Evolutionary conservation across 2,329 filamentous ascomycete species (phyloP).

Genomic region (Raffaelea albimanens): DNA sequence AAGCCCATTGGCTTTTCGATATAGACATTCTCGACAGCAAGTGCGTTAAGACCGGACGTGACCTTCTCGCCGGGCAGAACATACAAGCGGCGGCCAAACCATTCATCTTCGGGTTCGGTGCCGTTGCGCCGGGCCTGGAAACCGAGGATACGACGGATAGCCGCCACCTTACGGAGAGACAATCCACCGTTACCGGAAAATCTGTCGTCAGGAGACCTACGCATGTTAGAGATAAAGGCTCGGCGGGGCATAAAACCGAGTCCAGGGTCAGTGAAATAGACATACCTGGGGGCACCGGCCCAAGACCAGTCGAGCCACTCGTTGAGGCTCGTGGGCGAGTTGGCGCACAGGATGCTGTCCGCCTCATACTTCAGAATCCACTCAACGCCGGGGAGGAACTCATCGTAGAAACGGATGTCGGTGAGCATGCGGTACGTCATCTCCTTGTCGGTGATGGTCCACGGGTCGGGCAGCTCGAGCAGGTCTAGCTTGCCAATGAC

Average conservation of each 20-base stretch:
- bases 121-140: slow-evolving; percentile 42
- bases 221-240: neutral
- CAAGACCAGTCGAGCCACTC: slow-evolving; percentile 46
- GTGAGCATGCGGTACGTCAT: slow-evolving; percentile 38
- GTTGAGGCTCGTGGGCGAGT: slow-evolving; percentile 39
- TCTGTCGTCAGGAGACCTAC: slow-evolving; percentile 27
- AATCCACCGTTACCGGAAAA: slow-evolving; percentile 46
- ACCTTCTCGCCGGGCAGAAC: slow-evolving; percentile 38
- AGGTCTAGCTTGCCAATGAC: slow-evolving; percentile 42
- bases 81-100: slow-evolving; percentile 41
- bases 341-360: slow-evolving; percentile 48
- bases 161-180: slow-evolving; percentile 41
- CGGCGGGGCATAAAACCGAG: neutral
- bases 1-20: slow-evolving; percentile 44
- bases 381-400: slow-evolving; percentile 38
- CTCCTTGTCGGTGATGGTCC: slow-evolving; percentile 37
- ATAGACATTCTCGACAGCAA: slow-evolving; percentile 41
- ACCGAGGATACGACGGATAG: slow-evolving; percentile 36
- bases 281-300: slow-evolving; percentile 41
- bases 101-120: slow-evolving; percentile 43
- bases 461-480: slow-evolving; percentile 36
- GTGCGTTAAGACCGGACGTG: slow-evolving; percentile 29
- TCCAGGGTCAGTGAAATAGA: neutral
- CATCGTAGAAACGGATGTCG: slow-evolving; percentile 41
- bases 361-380: slow-evolving; percentile 45